Evolutionary conservation across 768 basidiomycete species (phyloP).

Genomic region (Mycena maculata): DNA sequence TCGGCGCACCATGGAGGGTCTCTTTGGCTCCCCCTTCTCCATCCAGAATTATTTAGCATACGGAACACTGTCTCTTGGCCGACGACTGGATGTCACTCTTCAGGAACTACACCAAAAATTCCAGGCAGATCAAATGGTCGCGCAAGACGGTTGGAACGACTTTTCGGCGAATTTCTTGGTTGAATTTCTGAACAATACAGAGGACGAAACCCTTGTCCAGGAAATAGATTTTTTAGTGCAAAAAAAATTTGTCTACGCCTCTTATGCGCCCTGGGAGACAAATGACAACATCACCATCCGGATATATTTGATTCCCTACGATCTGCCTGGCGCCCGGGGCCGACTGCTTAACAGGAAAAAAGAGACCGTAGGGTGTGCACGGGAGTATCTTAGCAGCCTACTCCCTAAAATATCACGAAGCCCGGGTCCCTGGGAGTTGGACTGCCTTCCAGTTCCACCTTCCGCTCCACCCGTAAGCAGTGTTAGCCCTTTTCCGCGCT

Average conservation of each 20-base stretch:
- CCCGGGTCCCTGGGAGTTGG: constrained; percentile 59
- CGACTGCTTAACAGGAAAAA: constrained; percentile 56
- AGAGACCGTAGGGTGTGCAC: constrained; percentile 49
- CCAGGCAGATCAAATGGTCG: constrained; percentile 38
- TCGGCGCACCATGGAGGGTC: too few relatives aligned
- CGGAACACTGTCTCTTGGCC: constrained; percentile 55
- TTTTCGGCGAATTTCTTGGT: constrained; percentile 49
- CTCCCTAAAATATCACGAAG: constrained; percentile 60
- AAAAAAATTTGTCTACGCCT: constrained; percentile 66
- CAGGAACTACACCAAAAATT: constrained; percentile 50
- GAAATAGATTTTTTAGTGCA: constrained; percentile 65
- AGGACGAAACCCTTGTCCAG: constrained; percentile 49
- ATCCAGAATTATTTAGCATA: constrained; percentile 58
- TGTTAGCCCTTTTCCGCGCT: constrained; percentile 2
- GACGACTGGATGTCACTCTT: constrained; percentile 38
- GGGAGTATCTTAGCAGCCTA: constrained; percentile 57
- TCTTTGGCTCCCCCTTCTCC: constrained; percentile 12
- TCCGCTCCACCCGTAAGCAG: constrained; percentile 40
- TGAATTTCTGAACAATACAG: constrained; percentile 43
- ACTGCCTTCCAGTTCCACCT: constrained; percentile 11
- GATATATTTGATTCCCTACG: constrained; percentile 77
- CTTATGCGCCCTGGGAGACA: constrained; percentile 53
- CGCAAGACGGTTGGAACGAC: constrained; percentile 65
- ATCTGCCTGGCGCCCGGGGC: constrained; percentile 67
- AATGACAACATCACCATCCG: constrained; percentile 55